Evolutionary conservation across 2,329 filamentous ascomycete species (phyloP).

Genomic region (Ophiostoma sp.): DNA sequence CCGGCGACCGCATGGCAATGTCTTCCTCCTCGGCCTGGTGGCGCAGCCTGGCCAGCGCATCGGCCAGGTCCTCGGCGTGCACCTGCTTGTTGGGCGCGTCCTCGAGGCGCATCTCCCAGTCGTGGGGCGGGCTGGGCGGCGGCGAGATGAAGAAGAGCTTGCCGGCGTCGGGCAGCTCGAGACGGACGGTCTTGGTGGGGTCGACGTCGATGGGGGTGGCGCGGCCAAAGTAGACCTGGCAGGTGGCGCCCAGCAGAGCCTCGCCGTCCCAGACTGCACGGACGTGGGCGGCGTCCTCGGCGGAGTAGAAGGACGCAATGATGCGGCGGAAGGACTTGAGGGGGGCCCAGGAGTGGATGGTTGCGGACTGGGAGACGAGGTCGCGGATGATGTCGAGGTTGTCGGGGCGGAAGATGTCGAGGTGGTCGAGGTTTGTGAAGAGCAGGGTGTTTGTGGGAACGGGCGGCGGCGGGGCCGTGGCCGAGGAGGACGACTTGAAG

Average conservation of each 20-base stretch:
- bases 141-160: slow-evolving; percentile 71
- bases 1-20: slow-evolving; percentile 35
- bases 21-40: slow-evolving; percentile 38
- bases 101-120: slow-evolving; percentile 63
- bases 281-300: slow-evolving; percentile 64
- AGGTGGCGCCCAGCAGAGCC: slow-evolving; percentile 62
- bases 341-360: slow-evolving; percentile 72
- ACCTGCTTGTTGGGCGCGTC: slow-evolving; percentile 66
- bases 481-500: neutral
- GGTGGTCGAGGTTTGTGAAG: slow-evolving; percentile 71
- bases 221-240: slow-evolving; percentile 65
- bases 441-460: slow-evolving; percentile 78
- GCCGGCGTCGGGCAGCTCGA: slow-evolving; percentile 62
- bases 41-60: slow-evolving; percentile 59
- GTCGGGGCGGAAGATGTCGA: slow-evolving; percentile 66
- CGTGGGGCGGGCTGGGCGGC: slow-evolving; percentile 61
- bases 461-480: slow-evolving; percentile 42
- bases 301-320: slow-evolving; percentile 69
- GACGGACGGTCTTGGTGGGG: slow-evolving; percentile 48
- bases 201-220: slow-evolving; percentile 47
- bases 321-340: slow-evolving; percentile 80
- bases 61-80: slow-evolving; percentile 63
- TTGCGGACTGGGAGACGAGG: slow-evolving; percentile 63
- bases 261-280: slow-evolving; percentile 70
- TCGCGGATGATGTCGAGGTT: slow-evolving; percentile 70